Evolutionary conservation across 371 early-diverging fungal species (phyloP).

Genomic region (Mucor saturninus): DNA sequence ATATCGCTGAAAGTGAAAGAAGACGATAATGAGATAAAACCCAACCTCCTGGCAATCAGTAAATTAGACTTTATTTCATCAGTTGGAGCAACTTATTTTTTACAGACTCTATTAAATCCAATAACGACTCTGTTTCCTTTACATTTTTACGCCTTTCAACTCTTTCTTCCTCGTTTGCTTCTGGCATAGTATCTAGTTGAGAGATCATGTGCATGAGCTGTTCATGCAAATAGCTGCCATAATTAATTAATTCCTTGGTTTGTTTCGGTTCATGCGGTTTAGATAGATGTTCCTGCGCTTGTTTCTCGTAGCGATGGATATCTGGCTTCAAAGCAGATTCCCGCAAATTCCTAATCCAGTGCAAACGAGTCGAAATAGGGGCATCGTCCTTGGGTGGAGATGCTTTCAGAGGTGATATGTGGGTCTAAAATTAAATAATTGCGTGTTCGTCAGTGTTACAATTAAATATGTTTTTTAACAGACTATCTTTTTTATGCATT

Average conservation of each 20-base stretch:
- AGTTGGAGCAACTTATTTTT: not conserved
- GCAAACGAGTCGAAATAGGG: slow-evolving; percentile 8
- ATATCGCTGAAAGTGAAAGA: too few relatives aligned
- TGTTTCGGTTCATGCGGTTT: slow-evolving; percentile 6
- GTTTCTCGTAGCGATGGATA: slow-evolving; percentile 15
- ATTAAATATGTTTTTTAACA: not conserved
- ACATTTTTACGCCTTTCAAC: slow-evolving; percentile 14
- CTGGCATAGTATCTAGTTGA: slow-evolving; percentile 24
- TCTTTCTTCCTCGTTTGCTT: slow-evolving; percentile 16
- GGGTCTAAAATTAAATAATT: slow-evolving; percentile 1
- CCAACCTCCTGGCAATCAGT: too few relatives aligned
- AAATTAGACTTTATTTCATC: not conserved
- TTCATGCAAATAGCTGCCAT: slow-evolving; percentile 24
- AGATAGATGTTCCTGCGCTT: slow-evolving; percentile 10
- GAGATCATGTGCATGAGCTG: slow-evolving; percentile 24
- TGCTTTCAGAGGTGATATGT: slow-evolving; percentile 3
- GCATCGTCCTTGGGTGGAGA: slow-evolving; percentile 18
- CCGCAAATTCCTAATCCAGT: slow-evolving; percentile 16
- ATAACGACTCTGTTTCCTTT: slow-evolving; percentile 15
- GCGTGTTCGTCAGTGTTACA: too few relatives aligned
- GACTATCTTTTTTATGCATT: not conserved
- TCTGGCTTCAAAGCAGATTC: slow-evolving; percentile 21
- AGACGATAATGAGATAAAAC: too few relatives aligned
- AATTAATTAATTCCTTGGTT: slow-evolving; percentile 18
- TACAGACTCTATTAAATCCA: slow-evolving; percentile 14